Conservation (phyloP, 257 asterid genomes). For the Striga asiatica region DNA sequence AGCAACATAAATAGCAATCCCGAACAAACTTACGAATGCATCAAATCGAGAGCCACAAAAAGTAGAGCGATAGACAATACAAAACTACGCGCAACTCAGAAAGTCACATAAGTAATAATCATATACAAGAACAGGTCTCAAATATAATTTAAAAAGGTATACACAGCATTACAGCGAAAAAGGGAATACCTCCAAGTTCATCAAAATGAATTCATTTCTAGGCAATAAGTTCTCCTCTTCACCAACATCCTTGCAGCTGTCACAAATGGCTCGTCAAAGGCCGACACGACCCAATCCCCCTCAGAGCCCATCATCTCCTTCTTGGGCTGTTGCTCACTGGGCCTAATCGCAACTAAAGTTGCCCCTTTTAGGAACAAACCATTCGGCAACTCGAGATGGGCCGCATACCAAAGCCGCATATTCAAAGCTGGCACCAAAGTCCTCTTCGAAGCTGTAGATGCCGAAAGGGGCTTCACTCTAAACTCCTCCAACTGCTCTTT, state of each 20-base stretch:
- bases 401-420: conserved; percentile 78
- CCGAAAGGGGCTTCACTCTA: conserved; percentile 77
- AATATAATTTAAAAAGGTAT: too few relatives aligned
- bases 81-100: too few relatives aligned
- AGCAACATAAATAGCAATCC: too few relatives aligned
- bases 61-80: too few relatives aligned
- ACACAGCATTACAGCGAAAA: too few relatives aligned
- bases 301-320: conserved; percentile 43
- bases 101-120: too few relatives aligned
- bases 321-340: conserved; percentile 73
- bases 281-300: conserved; percentile 55
- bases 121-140: too few relatives aligned
- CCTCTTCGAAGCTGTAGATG: conserved; percentile 78
- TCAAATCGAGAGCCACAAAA: too few relatives aligned
- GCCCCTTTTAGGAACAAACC: conserved; percentile 85
- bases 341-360: conserved; percentile 76
- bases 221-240: conserved; percentile 77
- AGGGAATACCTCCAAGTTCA: too few relatives aligned
- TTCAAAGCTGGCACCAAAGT: conserved; percentile 79
- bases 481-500: conserved; percentile 84
- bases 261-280: conserved; percentile 71
- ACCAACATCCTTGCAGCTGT: conserved; percentile 78
- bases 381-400: conserved; percentile 66
- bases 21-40: too few relatives aligned
- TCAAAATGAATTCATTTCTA: conserved; percentile 91